Evolutionary conservation across 2,329 filamentous ascomycete species (phyloP).

Genomic region (Fulvia fulva): DNA sequence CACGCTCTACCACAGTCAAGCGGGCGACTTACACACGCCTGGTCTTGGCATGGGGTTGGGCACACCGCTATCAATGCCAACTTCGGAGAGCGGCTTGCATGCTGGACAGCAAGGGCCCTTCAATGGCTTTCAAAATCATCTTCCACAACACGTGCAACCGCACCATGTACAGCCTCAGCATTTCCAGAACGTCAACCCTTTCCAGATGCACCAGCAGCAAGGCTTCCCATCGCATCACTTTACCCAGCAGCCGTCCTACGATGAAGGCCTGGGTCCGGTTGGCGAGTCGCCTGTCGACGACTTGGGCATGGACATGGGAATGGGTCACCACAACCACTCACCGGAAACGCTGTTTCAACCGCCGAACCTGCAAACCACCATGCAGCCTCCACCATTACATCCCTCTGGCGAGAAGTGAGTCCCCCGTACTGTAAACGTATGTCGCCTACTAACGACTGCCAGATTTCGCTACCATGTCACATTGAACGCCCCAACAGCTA

Average conservation of each 20-base stretch:
- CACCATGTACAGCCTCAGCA: conserved; percentile 48
- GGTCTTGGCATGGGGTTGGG: conserved; percentile 61
- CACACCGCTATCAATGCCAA: conserved; percentile 78
- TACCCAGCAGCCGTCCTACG: conserved; percentile 75
- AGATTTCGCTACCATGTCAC: conserved; percentile 86
- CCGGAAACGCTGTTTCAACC: conserved; percentile 58
- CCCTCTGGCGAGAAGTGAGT: conserved; percentile 47
- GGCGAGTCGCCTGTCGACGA: conserved; percentile 65
- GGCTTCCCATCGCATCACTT: conserved; percentile 76
- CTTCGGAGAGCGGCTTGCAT: conserved; percentile 63
- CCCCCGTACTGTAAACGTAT: not conserved
- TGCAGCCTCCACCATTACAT: conserved; percentile 34
- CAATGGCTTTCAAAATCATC: conserved; percentile 59
- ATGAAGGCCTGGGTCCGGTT: conserved; percentile 61
- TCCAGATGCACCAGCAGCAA: conserved; percentile 52
- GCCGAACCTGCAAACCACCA: conserved; percentile 47
- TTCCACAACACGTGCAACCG: conserved; percentile 56
- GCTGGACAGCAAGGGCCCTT: conserved; percentile 58
- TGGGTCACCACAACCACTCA: conserved; percentile 60
- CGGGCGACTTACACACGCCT: conserved; percentile 76
- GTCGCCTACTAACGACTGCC: conserved; percentile 24
- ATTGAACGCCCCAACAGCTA: conserved; percentile 89
- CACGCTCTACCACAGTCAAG: conserved; percentile 75
- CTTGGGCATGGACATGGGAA: conserved; percentile 49
- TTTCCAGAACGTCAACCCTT: conserved; percentile 67